A percentile compares a stretch with the other conserved stretches of the same genome.
These are phyloP conservation scores for Macrotyloma uniflorum DNA, from an alignment of 306 rosid species.

Conservation along the genomic window DNA sequence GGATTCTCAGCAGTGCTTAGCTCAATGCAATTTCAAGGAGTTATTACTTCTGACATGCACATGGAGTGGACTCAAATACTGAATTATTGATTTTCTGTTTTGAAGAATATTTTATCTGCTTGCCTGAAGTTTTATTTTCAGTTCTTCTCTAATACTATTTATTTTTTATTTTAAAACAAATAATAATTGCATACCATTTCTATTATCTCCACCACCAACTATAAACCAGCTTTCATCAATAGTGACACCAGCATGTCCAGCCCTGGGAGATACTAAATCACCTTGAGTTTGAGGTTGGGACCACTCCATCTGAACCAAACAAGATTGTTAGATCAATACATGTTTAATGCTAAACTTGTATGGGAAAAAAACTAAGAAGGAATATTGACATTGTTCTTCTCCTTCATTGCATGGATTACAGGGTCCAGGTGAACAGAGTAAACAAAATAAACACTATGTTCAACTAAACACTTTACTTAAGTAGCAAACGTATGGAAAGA, in stretches of 20 bases:
- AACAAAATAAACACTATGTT: conserved; percentile 13
- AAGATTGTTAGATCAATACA: conserved; percentile 30
- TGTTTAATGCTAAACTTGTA: conserved; percentile 34
- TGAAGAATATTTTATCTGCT: conserved; percentile 15
- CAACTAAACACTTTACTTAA: not conserved
- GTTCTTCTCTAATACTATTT: not conserved
- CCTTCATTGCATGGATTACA: conserved; percentile 27
- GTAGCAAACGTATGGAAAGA: conserved; percentile 28
- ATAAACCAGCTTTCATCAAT: conserved; percentile 84
- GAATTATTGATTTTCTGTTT: conserved; percentile 25
- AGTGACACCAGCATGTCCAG: conserved; percentile 90
- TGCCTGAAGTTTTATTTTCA: conserved; percentile 21
- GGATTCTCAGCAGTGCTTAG: not conserved
- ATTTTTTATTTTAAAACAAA: not conserved
- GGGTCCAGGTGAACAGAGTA: not conserved
- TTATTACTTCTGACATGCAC: conserved; percentile 22
- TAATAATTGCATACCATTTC: conserved; percentile 61
- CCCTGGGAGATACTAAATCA: conserved; percentile 83
- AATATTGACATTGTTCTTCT: conserved; percentile 3
- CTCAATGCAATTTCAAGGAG: conserved; percentile 14
- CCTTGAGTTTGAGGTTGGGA: conserved; percentile 91
- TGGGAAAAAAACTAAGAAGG: conserved; percentile 4
- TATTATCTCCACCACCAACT: conserved; percentile 98
- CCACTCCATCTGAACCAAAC: conserved; percentile 86
- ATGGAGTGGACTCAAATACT: conserved; percentile 23